Base-by-base conservation (phyloP, 2,329 filamentous ascomycete species). In the Claviceps sp. region DNA sequence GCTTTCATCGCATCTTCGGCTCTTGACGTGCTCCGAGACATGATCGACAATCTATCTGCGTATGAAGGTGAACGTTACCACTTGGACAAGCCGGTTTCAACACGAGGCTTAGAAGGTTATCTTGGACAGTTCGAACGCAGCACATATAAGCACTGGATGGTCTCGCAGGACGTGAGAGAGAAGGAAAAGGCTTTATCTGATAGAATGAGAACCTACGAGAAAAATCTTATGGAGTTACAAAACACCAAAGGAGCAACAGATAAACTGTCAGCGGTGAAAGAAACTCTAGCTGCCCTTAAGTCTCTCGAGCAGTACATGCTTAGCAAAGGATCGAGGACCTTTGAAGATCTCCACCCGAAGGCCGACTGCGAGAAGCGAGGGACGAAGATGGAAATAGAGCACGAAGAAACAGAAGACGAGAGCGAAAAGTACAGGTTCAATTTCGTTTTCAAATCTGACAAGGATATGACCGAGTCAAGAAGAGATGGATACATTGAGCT, bases 321-420 rank as follows among this genome's bases (percentile, higher is more conserved):
- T 2, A 64, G 67, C 4, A 78, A 73, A 52, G 80, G 77, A 0
- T 86, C 77, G 2, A 88, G 88, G 64, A 76, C 76, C 0, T 89
- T 86, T 61, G 60, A 65, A 13, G 77, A 89, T 46, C 66, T 88
- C 6, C 66, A 85, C 62, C 83, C 84, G 0, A 68, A 79, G 1
- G 64, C 74, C 52, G 62, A 67, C 26, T 58, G 61, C 1, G 47
- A 56, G 6, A 51, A 52, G 23, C 53, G 55, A 13, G 44, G 23
- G 45, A 49, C 52, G 42, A 47, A 40, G 39, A 44, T 38, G 39
- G 52, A n/a, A 45, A 14, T 11, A 3, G 14, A 51, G 47, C 13
- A 34, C 3, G 16, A n/a, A 34, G 47, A 45, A 3, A 20, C 43
- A 3, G 49, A 57, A 14, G 51, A 60, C 51, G 58, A 62, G 37